These are phyloP conservation scores for Alternaria metachromatica DNA, from an alignment of 2,329 filamentous ascomycete genomes.

Conservation along the genomic window DNA sequence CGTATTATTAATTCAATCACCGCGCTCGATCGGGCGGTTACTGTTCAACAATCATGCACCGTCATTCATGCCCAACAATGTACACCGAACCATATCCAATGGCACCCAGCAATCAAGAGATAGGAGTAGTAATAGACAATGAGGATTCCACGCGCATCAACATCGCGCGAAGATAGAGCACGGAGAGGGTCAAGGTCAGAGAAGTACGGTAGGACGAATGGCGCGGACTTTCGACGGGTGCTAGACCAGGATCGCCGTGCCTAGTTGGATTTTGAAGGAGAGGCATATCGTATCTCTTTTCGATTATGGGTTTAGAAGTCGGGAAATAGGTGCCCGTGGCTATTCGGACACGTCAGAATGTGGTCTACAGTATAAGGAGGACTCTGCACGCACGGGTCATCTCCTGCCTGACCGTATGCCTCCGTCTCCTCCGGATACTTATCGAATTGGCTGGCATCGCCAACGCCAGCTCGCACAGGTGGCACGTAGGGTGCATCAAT, in stretches of 20 bases:
- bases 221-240: constrained; percentile 12
- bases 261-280: constrained; percentile 8
- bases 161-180: neutral
- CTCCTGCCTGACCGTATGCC: constrained; percentile 78
- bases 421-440: constrained; percentile 97
- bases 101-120: neutral
- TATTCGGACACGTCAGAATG: constrained; percentile 43
- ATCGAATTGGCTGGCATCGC: constrained; percentile 97
- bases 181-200: constrained; percentile 1
- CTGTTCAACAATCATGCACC: neutral
- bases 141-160: neutral
- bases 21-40: neutral
- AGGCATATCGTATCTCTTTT: constrained; percentile 7
- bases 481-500: constrained; percentile 98
- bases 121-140: constrained; percentile 2
- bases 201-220: constrained; percentile 2
- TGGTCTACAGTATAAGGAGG: constrained; percentile 31
- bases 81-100: neutral
- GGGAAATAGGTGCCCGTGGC: constrained; percentile 44
- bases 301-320: constrained; percentile 35
- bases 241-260: constrained; percentile 12
- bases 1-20: neutral
- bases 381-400: constrained; percentile 78
- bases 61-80: neutral
- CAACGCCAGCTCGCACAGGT: constrained; percentile 89